Conservation (phyloP, 163 green algal genomes). For the Chlamydomonas reinhardtii region DNA sequence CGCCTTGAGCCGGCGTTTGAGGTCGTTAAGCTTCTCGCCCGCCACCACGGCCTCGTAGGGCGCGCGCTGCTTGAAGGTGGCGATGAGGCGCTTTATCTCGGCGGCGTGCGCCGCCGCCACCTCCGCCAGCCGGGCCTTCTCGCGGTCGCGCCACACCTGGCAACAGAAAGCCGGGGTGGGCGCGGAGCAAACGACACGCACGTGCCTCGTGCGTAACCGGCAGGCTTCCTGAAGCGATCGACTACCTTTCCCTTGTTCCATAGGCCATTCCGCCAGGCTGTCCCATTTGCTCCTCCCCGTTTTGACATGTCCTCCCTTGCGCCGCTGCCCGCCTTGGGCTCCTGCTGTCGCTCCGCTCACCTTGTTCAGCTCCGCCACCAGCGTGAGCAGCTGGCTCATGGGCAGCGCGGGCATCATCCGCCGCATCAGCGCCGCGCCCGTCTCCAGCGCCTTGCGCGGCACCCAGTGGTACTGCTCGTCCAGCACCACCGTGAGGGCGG, state of each 20-base stretch:
- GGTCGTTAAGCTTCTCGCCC: conserved; percentile 33
- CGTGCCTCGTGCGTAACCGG: no score
- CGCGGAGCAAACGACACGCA: no score
- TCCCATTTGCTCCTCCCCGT: no score
- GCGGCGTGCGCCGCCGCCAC: conserved; percentile 14
- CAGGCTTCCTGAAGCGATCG: no score
- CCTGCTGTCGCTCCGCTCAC: not conserved
- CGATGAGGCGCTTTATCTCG: conserved; percentile 12
- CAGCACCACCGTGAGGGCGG: conserved; percentile 10
- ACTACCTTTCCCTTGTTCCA: no score
- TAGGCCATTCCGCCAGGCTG: no score
- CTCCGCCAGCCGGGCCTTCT: conserved; percentile 20
- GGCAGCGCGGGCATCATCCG: conserved; percentile 26
- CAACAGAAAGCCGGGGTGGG: no score
- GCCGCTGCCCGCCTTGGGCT: no score
- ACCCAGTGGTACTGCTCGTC: conserved; percentile 49
- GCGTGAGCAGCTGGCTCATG: conserved; percentile 37
- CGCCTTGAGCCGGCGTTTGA: conserved; percentile 37
- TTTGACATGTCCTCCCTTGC: no score
- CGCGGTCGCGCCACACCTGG: conserved; percentile 45
- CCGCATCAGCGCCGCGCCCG: conserved; percentile 31
- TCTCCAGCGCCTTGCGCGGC: conserved; percentile 4
- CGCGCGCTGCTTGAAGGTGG: conserved; percentile 38
- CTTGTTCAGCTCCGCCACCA: conserved; percentile 49
- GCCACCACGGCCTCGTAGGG: conserved; percentile 47